Evolutionary conservation across 1,284 basidiomycete genomes (phyloP), one percentile per base, ranked within the genome.

Genomic region (Anthracocystis panici-leucophaei): DNA sequence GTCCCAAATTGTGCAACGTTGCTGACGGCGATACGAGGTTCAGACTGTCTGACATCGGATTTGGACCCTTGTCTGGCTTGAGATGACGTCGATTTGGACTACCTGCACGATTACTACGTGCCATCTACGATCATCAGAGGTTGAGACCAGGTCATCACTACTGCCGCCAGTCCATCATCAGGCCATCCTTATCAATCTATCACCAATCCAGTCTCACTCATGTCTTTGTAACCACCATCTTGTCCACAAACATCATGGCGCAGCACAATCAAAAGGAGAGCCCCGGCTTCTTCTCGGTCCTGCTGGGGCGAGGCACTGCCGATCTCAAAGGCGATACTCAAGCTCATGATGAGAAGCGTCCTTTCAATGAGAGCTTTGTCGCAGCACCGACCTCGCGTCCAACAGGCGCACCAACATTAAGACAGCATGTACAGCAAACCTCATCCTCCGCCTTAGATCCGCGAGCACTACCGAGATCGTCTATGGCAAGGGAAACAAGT

Each of bases 221-320:
- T 65, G 61, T 31, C 57, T 40, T 33, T 29, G 10, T 57, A 33
- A n/a, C 49, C 29, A 52, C 44, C 18, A 6, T 42, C 9, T 42
- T 27, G 29, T 25, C 49, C 25, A n/a, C 57, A 31, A 35, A 11
- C 45, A 54, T 31, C 31, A 71, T 65, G 62, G 11, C 68, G 3
- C 53, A 54, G 33, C 57, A 50, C 20, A 57, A 44, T n/a, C 29
- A 16, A 21, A 70, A 57, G 25, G 57, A 27, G 25, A 57, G 54
- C 14, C 54, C 57, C 0, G 68, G 68, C 54, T 71, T 71, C 68
- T 71, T 71, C 38, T 60, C 68, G 31, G 68, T 71, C 29, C 55
- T 71, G n/a, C 27, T 71, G 31, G 68, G 68, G 41, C 57, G 61
- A 12, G 67, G 57, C 48, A 55, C 52, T 18, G 50, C 52, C 49